These are phyloP conservation scores for Hansenula lynferdii DNA, from an alignment of 1,139 yeast species.

Conservation along the genomic window DNA sequence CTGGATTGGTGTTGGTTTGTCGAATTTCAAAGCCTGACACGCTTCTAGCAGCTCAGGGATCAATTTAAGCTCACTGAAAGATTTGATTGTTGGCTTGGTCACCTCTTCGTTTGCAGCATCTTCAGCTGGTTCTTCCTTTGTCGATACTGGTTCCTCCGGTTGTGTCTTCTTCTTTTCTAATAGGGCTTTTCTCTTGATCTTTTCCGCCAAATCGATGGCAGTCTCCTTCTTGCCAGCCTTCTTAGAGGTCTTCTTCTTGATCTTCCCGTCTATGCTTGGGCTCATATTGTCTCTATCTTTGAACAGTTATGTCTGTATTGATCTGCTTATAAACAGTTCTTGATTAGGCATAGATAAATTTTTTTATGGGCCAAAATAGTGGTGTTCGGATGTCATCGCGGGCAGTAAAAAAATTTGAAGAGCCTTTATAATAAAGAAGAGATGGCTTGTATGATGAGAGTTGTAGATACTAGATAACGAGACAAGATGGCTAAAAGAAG, in stretches of 20 bases:
- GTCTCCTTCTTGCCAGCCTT: slow-evolving; percentile 22
- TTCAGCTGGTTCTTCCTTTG: slow-evolving; percentile 7
- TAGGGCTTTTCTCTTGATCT: slow-evolving; percentile 51
- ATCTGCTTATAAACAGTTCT: too few relatives aligned
- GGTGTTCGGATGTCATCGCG: slow-evolving; percentile 24
- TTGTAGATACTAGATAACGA: neutral
- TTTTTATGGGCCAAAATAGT: too few relatives aligned
- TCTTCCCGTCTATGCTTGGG: slow-evolving; percentile 6
- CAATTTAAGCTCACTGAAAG: slow-evolving; percentile 49
- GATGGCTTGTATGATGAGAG: too few relatives aligned
- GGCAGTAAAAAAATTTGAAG: slow-evolving; percentile 10
- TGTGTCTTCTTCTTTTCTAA: slow-evolving; percentile 27
- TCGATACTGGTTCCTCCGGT: too few relatives aligned
- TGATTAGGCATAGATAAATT: too few relatives aligned
- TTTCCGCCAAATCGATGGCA: slow-evolving; percentile 32
- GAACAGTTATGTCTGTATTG: too few relatives aligned
- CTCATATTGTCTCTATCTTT: slow-evolving; percentile 2
- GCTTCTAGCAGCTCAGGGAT: slow-evolving; percentile 83
- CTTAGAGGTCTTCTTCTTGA: slow-evolving; percentile 11
- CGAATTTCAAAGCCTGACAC: slow-evolving; percentile 58
- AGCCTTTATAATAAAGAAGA: neutral
- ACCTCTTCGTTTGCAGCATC: slow-evolving; percentile 18
- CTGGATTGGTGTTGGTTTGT: slow-evolving; percentile 87
- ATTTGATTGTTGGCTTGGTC: slow-evolving; percentile 22
- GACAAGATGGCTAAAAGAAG: slow-evolving; percentile 48